These are phyloP conservation scores for Globisporangium cystogenes DNA, from an alignment of 352 stramenopile genomes.

Conservation along the genomic window DNA sequence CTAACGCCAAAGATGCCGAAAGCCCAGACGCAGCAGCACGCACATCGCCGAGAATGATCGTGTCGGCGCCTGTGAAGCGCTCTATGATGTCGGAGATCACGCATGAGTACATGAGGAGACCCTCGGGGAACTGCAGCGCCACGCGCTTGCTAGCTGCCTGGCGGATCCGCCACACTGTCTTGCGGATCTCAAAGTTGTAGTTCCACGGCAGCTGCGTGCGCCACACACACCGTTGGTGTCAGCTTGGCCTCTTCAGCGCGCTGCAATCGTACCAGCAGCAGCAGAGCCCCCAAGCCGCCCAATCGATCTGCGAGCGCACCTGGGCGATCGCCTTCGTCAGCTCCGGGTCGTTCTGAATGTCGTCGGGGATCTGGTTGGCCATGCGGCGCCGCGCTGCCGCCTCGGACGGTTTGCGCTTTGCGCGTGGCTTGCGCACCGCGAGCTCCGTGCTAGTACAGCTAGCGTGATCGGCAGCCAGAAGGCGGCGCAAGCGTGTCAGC, in stretches of 20 bases:
- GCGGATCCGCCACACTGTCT: slow-evolving; percentile 96
- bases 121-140: slow-evolving; percentile 98
- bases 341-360: slow-evolving; percentile 85
- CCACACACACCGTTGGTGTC: not conserved
- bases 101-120: slow-evolving; percentile 96
- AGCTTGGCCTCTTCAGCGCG: too few species aligned
- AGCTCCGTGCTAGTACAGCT: slow-evolving; percentile 8
- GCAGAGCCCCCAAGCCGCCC: not conserved
- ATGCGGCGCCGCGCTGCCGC: slow-evolving; percentile 60
- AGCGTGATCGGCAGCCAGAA: not conserved
- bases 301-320: slow-evolving; percentile 1
- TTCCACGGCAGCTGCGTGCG: slow-evolving; percentile 88
- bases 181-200: slow-evolving; percentile 99
- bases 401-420: slow-evolving; percentile 60
- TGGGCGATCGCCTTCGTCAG: slow-evolving; percentile 91
- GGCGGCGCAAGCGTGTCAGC: too few species aligned
- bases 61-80: slow-evolving; percentile 88
- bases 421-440: slow-evolving; percentile 31
- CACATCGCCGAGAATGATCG: slow-evolving; percentile 97
- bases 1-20: not conserved
- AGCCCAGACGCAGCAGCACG: slow-evolving; percentile 6
- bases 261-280: not conserved
- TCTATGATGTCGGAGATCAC: slow-evolving; percentile 98
- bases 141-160: slow-evolving; percentile 88
- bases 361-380: slow-evolving; percentile 86